Base-by-base conservation (phyloP, 176 grass and related monocot genomes). In the Miscanthus lutarioriparius region DNA sequence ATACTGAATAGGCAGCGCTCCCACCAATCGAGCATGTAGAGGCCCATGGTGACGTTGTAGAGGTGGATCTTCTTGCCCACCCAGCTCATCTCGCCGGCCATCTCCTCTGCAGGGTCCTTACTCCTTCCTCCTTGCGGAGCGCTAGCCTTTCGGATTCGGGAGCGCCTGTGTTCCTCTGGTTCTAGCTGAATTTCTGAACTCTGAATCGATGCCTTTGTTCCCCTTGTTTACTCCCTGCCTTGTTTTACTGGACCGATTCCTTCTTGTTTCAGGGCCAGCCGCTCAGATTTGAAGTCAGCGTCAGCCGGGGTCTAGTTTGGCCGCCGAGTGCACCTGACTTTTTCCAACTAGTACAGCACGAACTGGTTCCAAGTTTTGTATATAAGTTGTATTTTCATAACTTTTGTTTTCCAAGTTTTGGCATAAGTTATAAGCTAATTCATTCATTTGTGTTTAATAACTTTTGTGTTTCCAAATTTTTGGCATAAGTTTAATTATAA, bases 11-110 rank as follows among this genome's bases (percentile, higher is more conserved):
- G 80, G 80, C 75, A 87, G 30, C 80, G 88, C 84, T 90, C 88
- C 88, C 88, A 90, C 88, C 88, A 90, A 80, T 90, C 88, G 75
- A 90, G 84, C 88, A 90, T 87, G 84, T 90, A 90, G 16, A 90
- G 88, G 22, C 88, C 88, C 88, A 90, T 87, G 67, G 88, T 90
- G 66, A 90, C 88, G 67, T 90, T 90, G 84, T 87, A 90, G 74
- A 90, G 84, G 49, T 90, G 88, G 75, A 90, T 90, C 84, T 90
- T 90, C 74, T 81, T 86, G 67, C 44, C 78, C 19, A 80, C 61
- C 88, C 84, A 90, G 17, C 67, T 90, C 88, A 90, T 90, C 80
- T 83, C 80, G 44, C 84, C 75, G 32, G 58, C 74, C 74, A 71
- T 36, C 44, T 36, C 62, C 27, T 36, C 72, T 62, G 3, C 63